Base-by-base conservation (phyloP, 371 early-diverging fungal genomes). In the Mucor saturninus region DNA sequence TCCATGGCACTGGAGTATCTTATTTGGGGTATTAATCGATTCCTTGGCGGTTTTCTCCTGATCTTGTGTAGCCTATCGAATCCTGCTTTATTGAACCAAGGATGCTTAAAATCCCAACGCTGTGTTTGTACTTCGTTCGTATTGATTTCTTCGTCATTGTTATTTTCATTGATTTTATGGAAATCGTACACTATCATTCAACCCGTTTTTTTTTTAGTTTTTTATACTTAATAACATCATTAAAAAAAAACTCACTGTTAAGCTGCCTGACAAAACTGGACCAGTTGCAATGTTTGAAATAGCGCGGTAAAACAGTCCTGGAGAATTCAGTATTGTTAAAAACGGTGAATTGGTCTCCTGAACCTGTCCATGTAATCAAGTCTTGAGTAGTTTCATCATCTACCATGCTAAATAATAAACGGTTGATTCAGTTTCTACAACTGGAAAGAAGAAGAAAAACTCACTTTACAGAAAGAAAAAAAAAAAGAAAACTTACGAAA, bases 221-320 rank as follows among this genome's bases (percentile, higher is more conserved):
- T 2, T 15, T 46, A 8, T 38, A 8, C 8, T 38, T 38, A 1
- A 14, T 40, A 26, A 39, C 42, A 46, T 21, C 1, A 26, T n/a
- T 43, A 52, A 52, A 37, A 35, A 37, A 15, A 0, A 28, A 59
- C 59, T 43, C 62, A 71, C 71, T 71, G 14, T 71, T 71, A 13
- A 71, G 29, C 57, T 71, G 71, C 28, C 71, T 32, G 28, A 71
- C 71, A 45, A 71, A 71, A 31, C 71, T 71, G 26, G 71, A 62
- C 71, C 71, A 71, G 55, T 71, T 71, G 37, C 67, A 66, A 37
- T 71, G 71, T 42, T 71, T 71, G 53, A 71, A 71, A 39, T 71
- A 71, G 28, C 43, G 63, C 15, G 71, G 71, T 14, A 71, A 31
- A n/a, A 71, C 67, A 2, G 21, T 30, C 31, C 57, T 59, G 37